These are phyloP conservation scores for Williopsis jadinii DNA, from an alignment of 1,139 yeast species.

Conservation along the genomic window DNA sequence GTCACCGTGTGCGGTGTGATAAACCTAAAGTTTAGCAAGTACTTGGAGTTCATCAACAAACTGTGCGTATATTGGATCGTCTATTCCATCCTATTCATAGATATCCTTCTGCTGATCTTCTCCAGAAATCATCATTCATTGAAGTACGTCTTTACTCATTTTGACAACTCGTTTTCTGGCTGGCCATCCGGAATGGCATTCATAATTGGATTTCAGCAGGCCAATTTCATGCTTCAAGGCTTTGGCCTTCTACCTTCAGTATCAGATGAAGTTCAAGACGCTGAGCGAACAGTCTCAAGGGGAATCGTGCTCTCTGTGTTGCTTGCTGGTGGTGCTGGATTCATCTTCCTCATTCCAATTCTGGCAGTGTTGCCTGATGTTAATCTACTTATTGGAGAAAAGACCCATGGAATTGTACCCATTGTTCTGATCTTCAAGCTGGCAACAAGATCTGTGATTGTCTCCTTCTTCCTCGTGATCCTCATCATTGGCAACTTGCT, in stretches of 20 bases:
- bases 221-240: constrained; percentile 75
- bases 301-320: constrained; percentile 65
- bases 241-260: constrained; percentile 77
- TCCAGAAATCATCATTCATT: constrained; percentile 55
- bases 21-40: constrained; percentile 50
- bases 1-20: constrained; percentile 55
- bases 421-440: constrained; percentile 52
- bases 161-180: constrained; percentile 66
- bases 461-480: constrained; percentile 60
- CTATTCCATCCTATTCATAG: constrained; percentile 64
- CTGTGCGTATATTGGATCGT: constrained; percentile 69
- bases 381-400: constrained; percentile 44
- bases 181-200: constrained; percentile 63
- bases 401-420: constrained; percentile 55
- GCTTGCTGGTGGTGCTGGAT: constrained; percentile 59
- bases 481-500: constrained; percentile 65
- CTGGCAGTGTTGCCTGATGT: constrained; percentile 66
- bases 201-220: constrained; percentile 68
- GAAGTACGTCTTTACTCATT: constrained; percentile 54
- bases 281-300: constrained; percentile 71
- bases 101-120: constrained; percentile 51
- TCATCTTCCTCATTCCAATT: constrained; percentile 65
- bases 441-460: constrained; percentile 60
- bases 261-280: constrained; percentile 74
- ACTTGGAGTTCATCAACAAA: constrained; percentile 56